These are phyloP conservation scores for Quercus agrifolia DNA, from an alignment of 306 rosid species.

Conservation along the genomic window DNA sequence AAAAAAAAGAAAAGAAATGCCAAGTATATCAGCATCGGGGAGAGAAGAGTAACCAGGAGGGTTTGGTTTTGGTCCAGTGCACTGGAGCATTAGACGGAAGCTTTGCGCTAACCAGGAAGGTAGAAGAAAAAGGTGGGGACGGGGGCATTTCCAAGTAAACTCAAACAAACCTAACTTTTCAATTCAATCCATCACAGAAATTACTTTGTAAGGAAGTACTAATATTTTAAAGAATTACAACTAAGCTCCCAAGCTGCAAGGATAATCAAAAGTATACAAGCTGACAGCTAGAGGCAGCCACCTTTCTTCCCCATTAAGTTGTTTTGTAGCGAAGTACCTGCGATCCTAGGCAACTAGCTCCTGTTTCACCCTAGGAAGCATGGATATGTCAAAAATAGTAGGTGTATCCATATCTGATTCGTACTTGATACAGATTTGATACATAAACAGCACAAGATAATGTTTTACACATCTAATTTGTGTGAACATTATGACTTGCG, in stretches of 20 bases:
- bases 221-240: not conserved
- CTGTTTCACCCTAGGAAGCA: no score
- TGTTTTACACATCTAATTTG: not conserved
- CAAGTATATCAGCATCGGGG: not conserved
- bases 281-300: not conserved
- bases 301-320: no score
- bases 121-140: no score
- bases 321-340: no score
- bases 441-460: not conserved
- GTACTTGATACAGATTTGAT: not conserved
- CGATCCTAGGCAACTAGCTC: no score
- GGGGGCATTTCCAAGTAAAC: no score
- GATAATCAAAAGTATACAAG: not conserved
- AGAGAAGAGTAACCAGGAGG: not conserved
- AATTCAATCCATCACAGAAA: no score
- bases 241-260: not conserved
- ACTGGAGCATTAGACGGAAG: no score
- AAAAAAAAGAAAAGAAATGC: not conserved
- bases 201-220: not conserved
- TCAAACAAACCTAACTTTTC: no score
- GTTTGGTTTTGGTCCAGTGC: no score
- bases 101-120: no score
- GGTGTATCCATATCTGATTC: not conserved
- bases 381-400: not conserved
- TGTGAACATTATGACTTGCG: not conserved